Conservation (phyloP, 306 rosid genomes). For the Citrullus mucosospermus region DNA sequence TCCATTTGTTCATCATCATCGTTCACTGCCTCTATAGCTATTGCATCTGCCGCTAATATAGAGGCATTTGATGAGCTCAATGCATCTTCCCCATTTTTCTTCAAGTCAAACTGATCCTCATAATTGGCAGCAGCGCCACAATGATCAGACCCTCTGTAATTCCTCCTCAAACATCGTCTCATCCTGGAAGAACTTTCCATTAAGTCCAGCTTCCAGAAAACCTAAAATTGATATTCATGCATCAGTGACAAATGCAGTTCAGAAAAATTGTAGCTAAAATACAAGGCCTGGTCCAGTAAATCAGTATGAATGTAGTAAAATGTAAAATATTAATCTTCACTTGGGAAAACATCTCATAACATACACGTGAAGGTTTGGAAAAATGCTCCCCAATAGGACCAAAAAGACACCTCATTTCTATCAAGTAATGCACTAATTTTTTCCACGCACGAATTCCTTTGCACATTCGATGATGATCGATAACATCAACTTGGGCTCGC, state of each 20-base stretch:
- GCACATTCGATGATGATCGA: slow-evolving; percentile 45
- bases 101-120: slow-evolving; percentile 38
- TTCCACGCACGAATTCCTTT: slow-evolving; percentile 83
- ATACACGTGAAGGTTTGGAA: slow-evolving; percentile 64
- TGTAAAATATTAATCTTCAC: slow-evolving; percentile 10
- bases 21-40: slow-evolving; percentile 49
- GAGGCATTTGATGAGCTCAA: slow-evolving; percentile 48
- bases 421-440: slow-evolving; percentile 69
- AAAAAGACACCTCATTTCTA: slow-evolving; percentile 82
- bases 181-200: slow-evolving; percentile 92
- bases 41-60: slow-evolving; percentile 63
- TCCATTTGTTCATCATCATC: slow-evolving; percentile 61
- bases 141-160: slow-evolving; percentile 83
- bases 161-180: slow-evolving; percentile 73
- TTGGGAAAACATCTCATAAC: slow-evolving; percentile 20
- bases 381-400: slow-evolving; percentile 66
- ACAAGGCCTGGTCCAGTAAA: not conserved
- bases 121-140: slow-evolving; percentile 78
- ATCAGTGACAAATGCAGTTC: slow-evolving; percentile 1
- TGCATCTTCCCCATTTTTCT: slow-evolving; percentile 26
- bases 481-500: slow-evolving; percentile 53
- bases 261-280: not conserved
- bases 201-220: slow-evolving; percentile 90
- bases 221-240: slow-evolving; percentile 25
- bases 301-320: not conserved